Base-by-base conservation (phyloP, 805 yeast genomes). In the Komagataella pseudopastoris region DNA sequence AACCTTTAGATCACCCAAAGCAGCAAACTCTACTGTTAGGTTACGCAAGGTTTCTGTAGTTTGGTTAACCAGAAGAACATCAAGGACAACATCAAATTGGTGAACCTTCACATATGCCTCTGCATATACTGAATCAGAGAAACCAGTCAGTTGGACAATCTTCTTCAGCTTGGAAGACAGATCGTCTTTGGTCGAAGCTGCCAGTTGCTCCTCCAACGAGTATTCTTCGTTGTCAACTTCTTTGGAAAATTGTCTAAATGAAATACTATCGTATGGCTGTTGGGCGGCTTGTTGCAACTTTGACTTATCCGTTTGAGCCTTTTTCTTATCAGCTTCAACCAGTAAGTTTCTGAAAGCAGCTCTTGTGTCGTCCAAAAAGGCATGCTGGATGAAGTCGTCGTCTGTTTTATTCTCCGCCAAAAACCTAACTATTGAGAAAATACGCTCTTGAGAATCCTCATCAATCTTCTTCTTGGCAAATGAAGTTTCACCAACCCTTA, bases 91-190 rank as follows among this genome's bases (percentile, higher is more conserved):
- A 66, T 95, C 98, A 65, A 85, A 93, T 69, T 95, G 98, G 61
- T 90, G 96, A n/a, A 88, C 93, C 58, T 87, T 87, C 58, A 93
- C 88, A 62, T 85, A 88, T 0, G 97, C 99, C 70, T 93, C 99
- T 6, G 96, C 98, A 65, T 93, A 93, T 39, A 93, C 95, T 18
- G 98, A 96, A 66, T 93, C 99, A 0, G 96, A 86, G 68, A 89
- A 93, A 16, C 99, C 99, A n/a, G 99, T 91, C 58, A 93, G 77
- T 64, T 88, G 98, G 49, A 88, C 82, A 60, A 95, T 86, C 66
- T 88, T 89, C 66, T 81, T 85, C 62, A 93, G 76, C 68, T 88
- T 85, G 1, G 96, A 88, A 5, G 86, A 72, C 55, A 82, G 70
- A 49, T 80, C 78, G 59, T 77, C 85, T 6, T 75, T 65, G 30